These are phyloP conservation scores for Petunia hybrid DNA, from an alignment of 305 asterid genomes.

Conservation along the genomic window DNA sequence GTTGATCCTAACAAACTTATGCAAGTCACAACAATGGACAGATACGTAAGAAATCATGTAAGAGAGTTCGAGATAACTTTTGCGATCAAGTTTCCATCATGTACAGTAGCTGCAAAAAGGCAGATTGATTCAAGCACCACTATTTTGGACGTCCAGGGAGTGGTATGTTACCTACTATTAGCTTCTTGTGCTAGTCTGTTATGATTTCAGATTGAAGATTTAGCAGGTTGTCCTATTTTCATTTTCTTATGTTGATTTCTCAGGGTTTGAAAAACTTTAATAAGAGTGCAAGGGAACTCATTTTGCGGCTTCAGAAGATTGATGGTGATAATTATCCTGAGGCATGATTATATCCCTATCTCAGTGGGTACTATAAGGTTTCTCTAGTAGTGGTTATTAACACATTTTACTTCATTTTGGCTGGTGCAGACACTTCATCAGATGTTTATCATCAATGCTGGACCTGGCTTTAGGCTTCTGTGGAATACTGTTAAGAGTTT, in stretches of 20 bases:
- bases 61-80: slow-evolving; percentile 74
- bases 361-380: slow-evolving; percentile 30
- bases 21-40: slow-evolving; percentile 79
- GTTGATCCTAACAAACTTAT: slow-evolving; percentile 72
- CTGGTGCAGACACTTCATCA: slow-evolving; percentile 77
- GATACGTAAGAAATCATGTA: slow-evolving; percentile 75
- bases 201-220: neutral
- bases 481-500: slow-evolving; percentile 72
- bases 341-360: slow-evolving; percentile 47
- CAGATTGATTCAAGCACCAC: slow-evolving; percentile 84
- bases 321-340: slow-evolving; percentile 89
- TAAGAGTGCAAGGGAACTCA: slow-evolving; percentile 76
- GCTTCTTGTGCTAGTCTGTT: neutral
- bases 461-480: slow-evolving; percentile 69
- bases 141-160: slow-evolving; percentile 82
- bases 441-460: slow-evolving; percentile 86
- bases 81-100: slow-evolving; percentile 75
- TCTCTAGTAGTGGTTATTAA: slow-evolving; percentile 31
- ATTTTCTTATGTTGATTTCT: slow-evolving; percentile 33
- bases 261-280: slow-evolving; percentile 75
- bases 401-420: slow-evolving; percentile 32
- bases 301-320: slow-evolving; percentile 74
- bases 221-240: slow-evolving; percentile 25
- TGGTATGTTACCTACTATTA: slow-evolving; percentile 56
- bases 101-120: slow-evolving; percentile 76